Evolutionary conservation across 129 eudicot genomes (phyloP), one percentile per base, ranked within the genome.

Genomic region (Glebionis coronaria): DNA sequence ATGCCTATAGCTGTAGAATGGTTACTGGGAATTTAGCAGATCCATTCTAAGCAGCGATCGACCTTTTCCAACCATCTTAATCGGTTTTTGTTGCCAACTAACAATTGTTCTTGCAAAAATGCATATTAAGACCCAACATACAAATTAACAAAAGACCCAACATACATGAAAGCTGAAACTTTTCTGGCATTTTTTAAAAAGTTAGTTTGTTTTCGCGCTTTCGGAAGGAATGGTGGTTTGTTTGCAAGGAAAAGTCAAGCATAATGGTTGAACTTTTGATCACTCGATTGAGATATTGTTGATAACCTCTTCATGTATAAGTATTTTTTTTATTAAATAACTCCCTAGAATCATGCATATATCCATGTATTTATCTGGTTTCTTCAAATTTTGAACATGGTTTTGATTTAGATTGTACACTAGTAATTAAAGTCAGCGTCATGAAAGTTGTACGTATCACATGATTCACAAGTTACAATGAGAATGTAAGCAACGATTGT

Each of bases 221-320:
- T 44, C 42, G 42, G 54, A 47, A 53, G 18, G 56, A 73, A 63
- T 63, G 21, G 44, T 53, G 57, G 56, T 54, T 73, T 53, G 47
- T 45, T 73, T 72, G 44, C 51, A 55, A 40, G 38, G 64, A 25
- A 10, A 68, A 67, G 28, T 51, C 61, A 16, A 29, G 63, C 44
- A 10, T 42, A 20, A 31, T 67, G 72, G 62, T 35, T 18, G 12
- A 53, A 19, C 21, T 14, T 31, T 53, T 20, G 12, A 19, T 20
- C 31, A 12, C 52, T 42, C n/a, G 21, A 35, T 68, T 25, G 16
- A n/a, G 25, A 31, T 29, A 50, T 66, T 25, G 21, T 31, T 67
- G 19, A 4, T 51, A 53, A 67, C 29, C 60, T 67, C 18, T 29
- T 66, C 47, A 51, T 67, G 50, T 68, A 31, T 19, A 10, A 40